Conservation (phyloP, 2,329 filamentous ascomycete genomes). For the Talaromyces rugulosus region DNA sequence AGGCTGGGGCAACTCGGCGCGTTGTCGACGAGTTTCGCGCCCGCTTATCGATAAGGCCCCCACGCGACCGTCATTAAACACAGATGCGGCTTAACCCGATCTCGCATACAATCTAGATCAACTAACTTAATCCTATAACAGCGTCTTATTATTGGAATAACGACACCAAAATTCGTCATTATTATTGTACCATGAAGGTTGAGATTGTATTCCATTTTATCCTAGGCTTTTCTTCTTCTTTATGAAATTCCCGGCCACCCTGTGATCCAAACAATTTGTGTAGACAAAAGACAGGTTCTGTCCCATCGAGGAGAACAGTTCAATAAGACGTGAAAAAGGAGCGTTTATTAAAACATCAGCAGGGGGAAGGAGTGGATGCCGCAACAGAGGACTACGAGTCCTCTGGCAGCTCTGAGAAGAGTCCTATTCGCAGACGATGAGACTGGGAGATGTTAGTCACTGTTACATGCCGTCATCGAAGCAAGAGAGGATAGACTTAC, state of each 20-base stretch:
- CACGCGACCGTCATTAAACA: neutral
- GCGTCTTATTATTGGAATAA: neutral
- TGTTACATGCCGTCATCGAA: neutral
- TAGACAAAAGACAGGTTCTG: neutral
- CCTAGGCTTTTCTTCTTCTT: neutral
- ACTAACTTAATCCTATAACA: neutral
- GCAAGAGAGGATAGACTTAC: conserved; percentile 54
- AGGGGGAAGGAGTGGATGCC: neutral
- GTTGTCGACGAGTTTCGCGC: conserved; percentile 2
- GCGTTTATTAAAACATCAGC: neutral
- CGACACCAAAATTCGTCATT: neutral
- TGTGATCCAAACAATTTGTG: neutral
- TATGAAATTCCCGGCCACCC: neutral
- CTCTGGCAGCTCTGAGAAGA: conserved; percentile 67
- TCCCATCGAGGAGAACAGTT: neutral
- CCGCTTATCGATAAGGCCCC: conserved; percentile 6
- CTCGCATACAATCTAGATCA: neutral
- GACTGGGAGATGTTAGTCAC: conserved; percentile 52
- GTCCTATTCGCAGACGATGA: conserved; percentile 71
- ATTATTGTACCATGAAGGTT: neutral
- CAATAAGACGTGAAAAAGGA: neutral
- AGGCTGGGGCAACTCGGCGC: neutral
- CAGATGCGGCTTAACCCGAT: neutral
- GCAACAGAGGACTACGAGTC: conserved; percentile 39
- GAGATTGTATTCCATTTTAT: neutral